Conservation (phyloP, 2,329 filamentous ascomycete genomes). For the Stachybotrys chlorohalonatus region DNA sequence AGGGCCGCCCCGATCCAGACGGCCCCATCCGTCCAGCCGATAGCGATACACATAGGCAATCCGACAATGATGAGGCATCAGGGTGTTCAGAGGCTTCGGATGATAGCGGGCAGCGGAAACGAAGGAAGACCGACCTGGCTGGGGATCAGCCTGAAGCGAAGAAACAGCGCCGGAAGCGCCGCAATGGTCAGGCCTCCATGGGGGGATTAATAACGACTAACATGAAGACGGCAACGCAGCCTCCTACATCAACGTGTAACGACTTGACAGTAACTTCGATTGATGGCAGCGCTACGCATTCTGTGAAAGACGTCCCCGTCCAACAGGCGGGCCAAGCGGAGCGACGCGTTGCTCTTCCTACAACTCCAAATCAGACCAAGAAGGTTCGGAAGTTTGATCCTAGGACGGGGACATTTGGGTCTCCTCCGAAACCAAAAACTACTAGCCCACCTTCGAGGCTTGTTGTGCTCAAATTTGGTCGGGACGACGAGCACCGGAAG, state of each 20-base stretch:
- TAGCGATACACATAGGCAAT: background rate
- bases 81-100: slow-evolving; percentile 14
- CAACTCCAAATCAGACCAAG: slow-evolving; percentile 13
- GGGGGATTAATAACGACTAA: background rate
- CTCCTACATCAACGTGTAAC: background rate
- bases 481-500: slow-evolving; percentile 31
- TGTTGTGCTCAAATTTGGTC: slow-evolving; percentile 51
- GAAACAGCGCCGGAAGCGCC: slow-evolving; percentile 15
- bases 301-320: background rate
- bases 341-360: slow-evolving; percentile 2
- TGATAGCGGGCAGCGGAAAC: slow-evolving; percentile 28
- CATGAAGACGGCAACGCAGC: background rate
- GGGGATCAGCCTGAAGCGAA: slow-evolving; percentile 14
- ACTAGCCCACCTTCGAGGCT: slow-evolving; percentile 27
- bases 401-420: slow-evolving; percentile 53
- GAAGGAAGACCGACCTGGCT: slow-evolving; percentile 27
- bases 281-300: background rate
- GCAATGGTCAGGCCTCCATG: slow-evolving; percentile 1
- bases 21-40: background rate
- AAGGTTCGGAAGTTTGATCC: slow-evolving; percentile 49
- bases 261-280: background rate
- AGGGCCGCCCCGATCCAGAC: slow-evolving; percentile 7
- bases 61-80: slow-evolving; percentile 1
- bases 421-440: slow-evolving; percentile 47
- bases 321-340: background rate